Percentiles rank a stretch among this genome's conserved stretches.
phyloP scores from a whole-genome alignment of 306 rosid species.

The Biancaea sappan region DNA sequence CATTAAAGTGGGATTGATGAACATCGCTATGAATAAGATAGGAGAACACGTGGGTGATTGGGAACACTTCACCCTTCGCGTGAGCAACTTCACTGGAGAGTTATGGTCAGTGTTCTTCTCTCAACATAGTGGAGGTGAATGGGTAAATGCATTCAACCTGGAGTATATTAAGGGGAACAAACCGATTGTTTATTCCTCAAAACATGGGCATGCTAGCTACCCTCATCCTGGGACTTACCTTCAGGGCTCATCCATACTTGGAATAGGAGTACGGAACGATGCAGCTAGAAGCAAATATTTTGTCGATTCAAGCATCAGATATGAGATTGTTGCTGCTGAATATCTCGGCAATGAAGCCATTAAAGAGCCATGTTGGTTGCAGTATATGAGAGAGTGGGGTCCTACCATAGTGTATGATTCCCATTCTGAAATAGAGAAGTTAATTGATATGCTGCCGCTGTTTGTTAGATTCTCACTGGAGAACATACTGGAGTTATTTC shows the following conservation, averaged over 20 bases:
- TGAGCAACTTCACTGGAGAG: conserved; percentile 70
- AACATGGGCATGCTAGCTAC: conserved; percentile 76
- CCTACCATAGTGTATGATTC: conserved; percentile 67
- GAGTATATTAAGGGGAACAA: conserved; percentile 64
- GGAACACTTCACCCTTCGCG: conserved; percentile 77
- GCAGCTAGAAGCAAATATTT: conserved; percentile 50
- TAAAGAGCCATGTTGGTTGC: conserved; percentile 73
- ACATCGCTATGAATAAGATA: conserved; percentile 54
- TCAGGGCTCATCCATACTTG: conserved; percentile 65
- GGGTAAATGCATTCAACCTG: conserved; percentile 63
- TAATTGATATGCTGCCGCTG: conserved; percentile 62
- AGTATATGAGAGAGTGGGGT: conserved; percentile 89
- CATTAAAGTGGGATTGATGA: conserved; percentile 55
- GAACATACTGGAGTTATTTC: conserved; percentile 66
- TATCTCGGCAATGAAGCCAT: conserved; percentile 54
- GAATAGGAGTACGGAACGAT: conserved; percentile 70
- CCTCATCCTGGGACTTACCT: conserved; percentile 74
- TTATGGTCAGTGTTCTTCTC: conserved; percentile 67
- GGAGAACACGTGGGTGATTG: conserved; percentile 76
- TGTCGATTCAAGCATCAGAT: conserved; percentile 59
- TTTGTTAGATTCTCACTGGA: conserved; percentile 73
- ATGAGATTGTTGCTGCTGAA: conserved; percentile 65
- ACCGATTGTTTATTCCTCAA: conserved; percentile 68
- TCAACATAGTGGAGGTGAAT: conserved; percentile 69
- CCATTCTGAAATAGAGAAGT: conserved; percentile 64